Evolutionary conservation across 306 rosid genomes (phyloP).

Genomic region (Cicer judaicum): DNA sequence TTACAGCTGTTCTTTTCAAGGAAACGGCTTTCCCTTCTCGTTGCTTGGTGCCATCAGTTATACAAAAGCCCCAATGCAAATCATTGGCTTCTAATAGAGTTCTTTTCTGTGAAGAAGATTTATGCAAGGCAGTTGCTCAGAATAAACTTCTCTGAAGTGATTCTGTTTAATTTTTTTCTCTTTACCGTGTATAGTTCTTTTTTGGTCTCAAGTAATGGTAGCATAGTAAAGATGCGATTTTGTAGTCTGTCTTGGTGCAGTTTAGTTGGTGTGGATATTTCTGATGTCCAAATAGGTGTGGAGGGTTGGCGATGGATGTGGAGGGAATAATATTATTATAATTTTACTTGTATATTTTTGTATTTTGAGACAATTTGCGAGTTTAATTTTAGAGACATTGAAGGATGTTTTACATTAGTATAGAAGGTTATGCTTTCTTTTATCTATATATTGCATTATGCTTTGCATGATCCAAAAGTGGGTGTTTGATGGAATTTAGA

Average conservation of each 20-base stretch:
- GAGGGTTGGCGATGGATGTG: constrained; percentile 47
- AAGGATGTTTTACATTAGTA: constrained; percentile 27
- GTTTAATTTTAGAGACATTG: constrained; percentile 29
- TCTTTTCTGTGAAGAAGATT: constrained; percentile 92
- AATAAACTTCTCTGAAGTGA: constrained; percentile 75
- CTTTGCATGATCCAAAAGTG: background rate
- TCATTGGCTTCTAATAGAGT: constrained; percentile 89
- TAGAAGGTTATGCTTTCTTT: constrained; percentile 13
- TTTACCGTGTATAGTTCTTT: constrained; percentile 58
- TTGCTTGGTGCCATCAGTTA: constrained; percentile 73
- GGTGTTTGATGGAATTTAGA: constrained; percentile 3
- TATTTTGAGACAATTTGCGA: constrained; percentile 2
- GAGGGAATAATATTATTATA: constrained; percentile 50
- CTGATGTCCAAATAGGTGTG: constrained; percentile 50
- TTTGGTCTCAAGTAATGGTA: constrained; percentile 47
- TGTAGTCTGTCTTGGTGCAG: constrained; percentile 61
- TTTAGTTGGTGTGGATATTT: constrained; percentile 67
- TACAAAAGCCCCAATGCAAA: constrained; percentile 81
- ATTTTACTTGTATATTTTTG: constrained; percentile 59
- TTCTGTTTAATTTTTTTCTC: constrained; percentile 16
- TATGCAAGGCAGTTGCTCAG: constrained; percentile 97
- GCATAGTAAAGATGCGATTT: constrained; percentile 61
- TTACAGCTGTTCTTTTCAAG: constrained; percentile 91
- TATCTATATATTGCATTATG: background rate
- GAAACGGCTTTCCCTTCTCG: constrained; percentile 76